A percentile compares a stretch with the other conserved stretches of the same genome.
Evolutionary conservation across 306 rosid genomes (phyloP).

Genomic region (Cucurbita argyrosperma): DNA sequence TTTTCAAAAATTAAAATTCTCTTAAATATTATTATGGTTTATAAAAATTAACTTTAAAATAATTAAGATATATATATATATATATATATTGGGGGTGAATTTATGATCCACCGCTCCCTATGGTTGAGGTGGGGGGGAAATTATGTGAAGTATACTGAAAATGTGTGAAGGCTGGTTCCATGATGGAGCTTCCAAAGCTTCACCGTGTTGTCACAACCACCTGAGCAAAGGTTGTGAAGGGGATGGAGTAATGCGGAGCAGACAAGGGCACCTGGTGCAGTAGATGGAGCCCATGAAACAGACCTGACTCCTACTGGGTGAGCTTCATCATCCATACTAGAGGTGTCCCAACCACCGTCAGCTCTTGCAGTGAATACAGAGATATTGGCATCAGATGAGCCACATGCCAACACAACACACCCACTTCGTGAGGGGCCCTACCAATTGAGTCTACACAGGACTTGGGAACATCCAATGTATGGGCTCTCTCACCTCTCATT

Average conservation of each 20-base stretch:
- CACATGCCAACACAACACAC: slow-evolving; percentile 65
- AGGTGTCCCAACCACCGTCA: slow-evolving; percentile 70
- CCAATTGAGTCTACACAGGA: slow-evolving; percentile 68
- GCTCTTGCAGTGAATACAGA: slow-evolving; percentile 58
- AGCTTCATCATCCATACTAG: slow-evolving; percentile 58
- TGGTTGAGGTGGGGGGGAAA: neutral
- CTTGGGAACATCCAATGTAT: slow-evolving; percentile 52
- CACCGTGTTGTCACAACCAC: slow-evolving; percentile 78
- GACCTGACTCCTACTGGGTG: slow-evolving; percentile 90
- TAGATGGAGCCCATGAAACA: slow-evolving; percentile 88
- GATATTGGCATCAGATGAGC: slow-evolving; percentile 75
- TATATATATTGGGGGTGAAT: too few species aligned
- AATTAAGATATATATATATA: too few species aligned
- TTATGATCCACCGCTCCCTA: neutral
- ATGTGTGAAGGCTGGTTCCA: slow-evolving; percentile 6
- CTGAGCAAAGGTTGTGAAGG: slow-evolving; percentile 74
- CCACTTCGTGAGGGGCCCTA: slow-evolving; percentile 79
- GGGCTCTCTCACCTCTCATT: slow-evolving; percentile 62
- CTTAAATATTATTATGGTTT: too few species aligned
- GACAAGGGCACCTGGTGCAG: slow-evolving; percentile 60
- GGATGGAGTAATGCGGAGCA: slow-evolving; percentile 72
- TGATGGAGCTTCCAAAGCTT: slow-evolving; percentile 57
- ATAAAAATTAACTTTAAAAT: too few species aligned
- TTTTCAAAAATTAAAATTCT: too few species aligned
- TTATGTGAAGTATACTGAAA: too few species aligned